Evolutionary conservation across 257 asterid genomes (phyloP), one percentile per base, ranked within the genome.

Genomic region (Ehretia macrophylla): DNA sequence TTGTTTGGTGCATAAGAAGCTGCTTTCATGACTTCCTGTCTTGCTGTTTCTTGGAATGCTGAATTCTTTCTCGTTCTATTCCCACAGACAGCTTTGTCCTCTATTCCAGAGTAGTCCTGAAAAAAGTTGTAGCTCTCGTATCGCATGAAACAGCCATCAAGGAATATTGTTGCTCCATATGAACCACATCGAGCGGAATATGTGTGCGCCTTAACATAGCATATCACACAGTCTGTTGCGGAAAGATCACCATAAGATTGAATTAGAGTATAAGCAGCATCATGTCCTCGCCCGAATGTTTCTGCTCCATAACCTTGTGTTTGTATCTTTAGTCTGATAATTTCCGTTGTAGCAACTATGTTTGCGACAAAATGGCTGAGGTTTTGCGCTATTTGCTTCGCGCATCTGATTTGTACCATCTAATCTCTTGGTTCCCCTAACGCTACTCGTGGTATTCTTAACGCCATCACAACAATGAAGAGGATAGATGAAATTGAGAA

Each of bases 161-260:
- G 58, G 23, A 53, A 60, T 49, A 71, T 42, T 19, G 32, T 60
- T 11, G 64, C 76, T 17, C 72, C 67, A 14, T 19, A 16, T 45
- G 76, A 68, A 48, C 38, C 59, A 32, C 76, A 71, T 11, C 18
- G 66, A 37, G 55, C 51, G 8, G 65, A 45, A 32, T 59, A 16
- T 14, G 56, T 19, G 14, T 61, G 56, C 1, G 68, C 64, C 38
- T 60, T 56, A 4, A 20, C 16, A 8, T 59, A 71, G 35, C 76
- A 71, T 0, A 55, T n/a, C 0, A 38, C 55, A 47, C 72, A 65
- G 21, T 71, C 72, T 17, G 23, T 14, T 16, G 32, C 47, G 11
- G 76, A 65, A 39, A 71, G 76, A 66, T 71, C 72, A 11, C 66
- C 62, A 13, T 71, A 59, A 63, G 72, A 71, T 50, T 65, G 70